Conservation (phyloP, 768 basidiomycete species). For the Termitomyces sp. region DNA sequence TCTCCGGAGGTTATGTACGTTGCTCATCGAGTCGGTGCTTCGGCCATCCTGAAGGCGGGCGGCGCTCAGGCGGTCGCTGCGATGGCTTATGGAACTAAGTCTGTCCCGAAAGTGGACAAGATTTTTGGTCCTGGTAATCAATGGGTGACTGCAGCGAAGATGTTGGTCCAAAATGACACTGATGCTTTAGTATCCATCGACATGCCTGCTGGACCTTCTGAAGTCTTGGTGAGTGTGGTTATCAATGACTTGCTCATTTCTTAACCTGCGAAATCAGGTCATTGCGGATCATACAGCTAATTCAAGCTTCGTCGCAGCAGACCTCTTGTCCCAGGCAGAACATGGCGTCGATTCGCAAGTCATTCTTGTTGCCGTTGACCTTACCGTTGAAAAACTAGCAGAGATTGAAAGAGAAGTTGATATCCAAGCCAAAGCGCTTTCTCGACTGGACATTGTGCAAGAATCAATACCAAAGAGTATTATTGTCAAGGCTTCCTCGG, state of each 20-base stretch:
- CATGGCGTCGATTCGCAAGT: slow-evolving; percentile 99
- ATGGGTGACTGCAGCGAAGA: slow-evolving; percentile 99
- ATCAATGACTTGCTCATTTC: background rate
- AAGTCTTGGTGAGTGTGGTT: slow-evolving; percentile 75
- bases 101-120: slow-evolving; percentile 97
- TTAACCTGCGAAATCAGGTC: slow-evolving; percentile 46
- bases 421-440: slow-evolving; percentile 75
- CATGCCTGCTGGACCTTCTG: slow-evolving; percentile 98
- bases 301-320: slow-evolving; percentile 91
- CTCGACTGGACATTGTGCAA: slow-evolving; percentile 85
- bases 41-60: slow-evolving; percentile 88
- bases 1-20: slow-evolving; percentile 98
- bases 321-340: slow-evolving; percentile 95
- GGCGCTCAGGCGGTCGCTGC: slow-evolving; percentile 96
- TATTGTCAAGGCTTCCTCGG: slow-evolving; percentile 65
- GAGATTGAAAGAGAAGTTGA: slow-evolving; percentile 84
- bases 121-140: slow-evolving; percentile 99
- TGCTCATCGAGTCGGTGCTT: slow-evolving; percentile 85
- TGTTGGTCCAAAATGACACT: slow-evolving; percentile 98
- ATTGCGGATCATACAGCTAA: slow-evolving; percentile 86
- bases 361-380: slow-evolving; percentile 77
- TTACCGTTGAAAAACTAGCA: slow-evolving; percentile 55
- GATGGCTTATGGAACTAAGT: slow-evolving; percentile 92
- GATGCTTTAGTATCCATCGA: slow-evolving; percentile 95
- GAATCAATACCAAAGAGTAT: slow-evolving; percentile 87